Percentiles rank a stretch among this genome's conserved stretches.
These are phyloP conservation scores for Vigna radiata DNA, from an alignment of 306 rosid species.

Conservation along the genomic window DNA sequence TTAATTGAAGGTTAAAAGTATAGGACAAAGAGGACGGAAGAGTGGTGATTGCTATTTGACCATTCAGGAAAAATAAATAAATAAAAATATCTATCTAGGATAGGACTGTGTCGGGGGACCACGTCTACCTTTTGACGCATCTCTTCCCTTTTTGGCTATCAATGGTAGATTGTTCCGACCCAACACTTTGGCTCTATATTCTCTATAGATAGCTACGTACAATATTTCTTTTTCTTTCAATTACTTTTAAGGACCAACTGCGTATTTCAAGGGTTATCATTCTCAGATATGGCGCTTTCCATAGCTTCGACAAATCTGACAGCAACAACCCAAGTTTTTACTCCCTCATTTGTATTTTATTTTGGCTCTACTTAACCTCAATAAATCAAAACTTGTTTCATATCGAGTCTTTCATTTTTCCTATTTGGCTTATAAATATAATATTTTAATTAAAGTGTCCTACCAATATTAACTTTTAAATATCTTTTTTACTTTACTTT, in stretches of 20 bases:
- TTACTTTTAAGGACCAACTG: background rate
- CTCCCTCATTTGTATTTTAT: background rate
- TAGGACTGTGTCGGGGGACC: slow-evolving; percentile 48
- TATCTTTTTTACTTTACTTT: no score
- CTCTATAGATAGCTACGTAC: background rate
- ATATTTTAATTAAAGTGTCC: no score
- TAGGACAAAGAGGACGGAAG: background rate
- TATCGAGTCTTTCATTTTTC: no score
- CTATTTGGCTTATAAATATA: no score
- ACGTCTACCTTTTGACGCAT: slow-evolving; percentile 59
- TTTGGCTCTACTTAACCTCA: background rate
- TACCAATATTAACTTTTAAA: no score
- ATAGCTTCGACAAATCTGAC: background rate
- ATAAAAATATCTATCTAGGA: background rate
- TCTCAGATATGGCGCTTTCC: background rate
- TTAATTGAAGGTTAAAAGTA: background rate
- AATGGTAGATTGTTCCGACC: slow-evolving; percentile 13
- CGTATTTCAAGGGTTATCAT: slow-evolving; percentile 4
- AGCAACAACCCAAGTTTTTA: no score
- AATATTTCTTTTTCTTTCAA: background rate
- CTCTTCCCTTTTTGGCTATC: slow-evolving; percentile 47
- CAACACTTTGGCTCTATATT: slow-evolving; percentile 15
- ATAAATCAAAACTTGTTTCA: no score
- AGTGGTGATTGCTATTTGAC: slow-evolving; percentile 45
- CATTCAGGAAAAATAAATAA: no score